Conservation (phyloP, 2,329 filamentous ascomycete genomes). For the Neofusicoccum cordaticola region DNA sequence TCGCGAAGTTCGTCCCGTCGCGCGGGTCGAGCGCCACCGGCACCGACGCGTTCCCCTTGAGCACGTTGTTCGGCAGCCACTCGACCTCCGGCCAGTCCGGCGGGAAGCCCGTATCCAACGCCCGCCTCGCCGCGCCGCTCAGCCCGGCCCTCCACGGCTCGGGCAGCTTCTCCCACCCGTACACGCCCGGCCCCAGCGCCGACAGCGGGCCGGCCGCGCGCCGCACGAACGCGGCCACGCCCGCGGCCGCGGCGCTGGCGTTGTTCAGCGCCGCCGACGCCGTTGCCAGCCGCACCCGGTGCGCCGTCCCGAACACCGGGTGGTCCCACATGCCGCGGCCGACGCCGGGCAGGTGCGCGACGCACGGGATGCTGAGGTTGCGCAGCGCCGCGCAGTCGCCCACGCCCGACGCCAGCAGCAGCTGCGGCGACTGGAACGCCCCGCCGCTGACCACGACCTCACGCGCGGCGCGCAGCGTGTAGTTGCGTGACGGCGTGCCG, state of each 20-base stretch:
- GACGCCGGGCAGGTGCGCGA: constrained; percentile 26
- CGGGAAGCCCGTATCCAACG: constrained; percentile 21
- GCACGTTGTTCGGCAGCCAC: constrained; percentile 24
- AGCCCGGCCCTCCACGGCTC: constrained; percentile 12
- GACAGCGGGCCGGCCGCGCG: constrained; percentile 22
- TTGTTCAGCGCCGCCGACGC: constrained; percentile 20
- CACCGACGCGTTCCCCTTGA: constrained; percentile 23
- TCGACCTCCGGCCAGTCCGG: constrained; percentile 29
- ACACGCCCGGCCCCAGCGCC: constrained; percentile 24
- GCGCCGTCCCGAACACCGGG: constrained; percentile 24
- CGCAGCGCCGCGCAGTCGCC: constrained; percentile 26
- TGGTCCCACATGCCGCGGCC: constrained; percentile 33
- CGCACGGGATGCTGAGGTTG: constrained; percentile 23
- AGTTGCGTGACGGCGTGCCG: too few relatives aligned
- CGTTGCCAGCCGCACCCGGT: constrained; percentile 19
- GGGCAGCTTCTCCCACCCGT: constrained; percentile 27
- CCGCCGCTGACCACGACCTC: constrained; percentile 47
- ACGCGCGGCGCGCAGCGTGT: constrained; percentile 14
- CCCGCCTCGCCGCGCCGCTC: constrained; percentile 8
- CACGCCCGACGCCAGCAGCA: constrained; percentile 38
- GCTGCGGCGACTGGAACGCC: constrained; percentile 42
- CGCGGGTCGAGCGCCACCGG: constrained; percentile 23
- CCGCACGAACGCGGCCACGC: constrained; percentile 20
- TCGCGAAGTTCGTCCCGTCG: constrained; percentile 32
- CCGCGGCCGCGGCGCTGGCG: constrained; percentile 25